These are phyloP conservation scores for Scheffersomyces cryptocercus DNA, from an alignment of 1,139 yeast genomes.

Conservation along the genomic window DNA sequence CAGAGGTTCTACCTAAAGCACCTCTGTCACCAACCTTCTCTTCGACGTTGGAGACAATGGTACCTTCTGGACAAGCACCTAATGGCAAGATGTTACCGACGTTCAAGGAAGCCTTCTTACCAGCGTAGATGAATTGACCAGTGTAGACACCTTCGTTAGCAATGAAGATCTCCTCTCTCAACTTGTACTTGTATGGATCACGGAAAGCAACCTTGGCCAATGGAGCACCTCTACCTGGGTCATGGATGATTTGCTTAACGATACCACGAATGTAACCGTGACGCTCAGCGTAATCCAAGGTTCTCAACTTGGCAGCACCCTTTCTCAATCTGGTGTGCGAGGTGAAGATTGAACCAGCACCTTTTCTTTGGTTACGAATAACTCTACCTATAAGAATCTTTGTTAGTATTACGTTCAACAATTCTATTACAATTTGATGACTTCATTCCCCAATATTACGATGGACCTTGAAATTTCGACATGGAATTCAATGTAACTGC, in stretches of 20 bases:
- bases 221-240: conserved; percentile 99
- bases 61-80: conserved; percentile 98
- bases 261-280: conserved; percentile 99
- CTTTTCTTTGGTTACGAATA: conserved; percentile 99
- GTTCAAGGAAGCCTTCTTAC: conserved; percentile 96
- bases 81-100: conserved; percentile 98
- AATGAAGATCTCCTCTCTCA: conserved; percentile 97
- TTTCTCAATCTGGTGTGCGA: conserved; percentile 99
- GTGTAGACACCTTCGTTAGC: conserved; percentile 99
- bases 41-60: conserved; percentile 97
- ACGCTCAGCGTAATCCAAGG: conserved; percentile 98
- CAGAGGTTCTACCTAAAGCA: conserved; percentile 99
- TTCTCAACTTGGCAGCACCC: conserved; percentile 99
- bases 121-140: conserved; percentile 98
- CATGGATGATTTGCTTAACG: conserved; percentile 98
- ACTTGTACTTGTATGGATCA: conserved; percentile 98
- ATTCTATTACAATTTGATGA: not conserved
- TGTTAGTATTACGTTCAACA: conserved; percentile 11
- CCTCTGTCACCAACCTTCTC: conserved; percentile 99
- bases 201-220: conserved; percentile 98
- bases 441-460: too few relatives aligned
- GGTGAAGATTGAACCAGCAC: conserved; percentile 99
- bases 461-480: too few relatives aligned
- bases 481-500: too few relatives aligned
- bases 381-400: conserved; percentile 79